phyloP scores from a whole-genome alignment of 2,329 filamentous ascomycete species.

The Botrytis aclada region DNA sequence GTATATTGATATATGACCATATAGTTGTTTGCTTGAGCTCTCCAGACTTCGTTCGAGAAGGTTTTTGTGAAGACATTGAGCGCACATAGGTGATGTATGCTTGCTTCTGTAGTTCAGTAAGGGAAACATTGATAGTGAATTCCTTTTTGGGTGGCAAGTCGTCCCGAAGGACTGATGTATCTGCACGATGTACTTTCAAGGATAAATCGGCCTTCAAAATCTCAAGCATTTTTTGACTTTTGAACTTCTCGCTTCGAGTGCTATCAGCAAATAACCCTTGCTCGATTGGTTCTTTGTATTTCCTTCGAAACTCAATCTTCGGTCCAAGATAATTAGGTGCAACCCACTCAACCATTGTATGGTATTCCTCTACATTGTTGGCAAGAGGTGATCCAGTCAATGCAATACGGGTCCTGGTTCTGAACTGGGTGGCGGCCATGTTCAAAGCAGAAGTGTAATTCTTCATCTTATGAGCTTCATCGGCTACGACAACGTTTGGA shows the following conservation, averaged over 20 bases:
- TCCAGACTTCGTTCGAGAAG: slow-evolving; percentile 33
- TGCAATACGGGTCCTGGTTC: slow-evolving; percentile 70
- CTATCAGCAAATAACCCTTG: slow-evolving; percentile 69
- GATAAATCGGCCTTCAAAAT: slow-evolving; percentile 69
- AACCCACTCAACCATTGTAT: slow-evolving; percentile 84
- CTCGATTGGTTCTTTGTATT: slow-evolving; percentile 72
- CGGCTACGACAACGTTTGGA: slow-evolving; percentile 73
- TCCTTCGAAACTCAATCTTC: slow-evolving; percentile 61
- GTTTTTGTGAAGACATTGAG: slow-evolving; percentile 36
- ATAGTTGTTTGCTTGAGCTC: slow-evolving; percentile 44
- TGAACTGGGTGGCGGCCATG: slow-evolving; percentile 55
- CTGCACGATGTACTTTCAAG: slow-evolving; percentile 75
- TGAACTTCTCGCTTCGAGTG: slow-evolving; percentile 50
- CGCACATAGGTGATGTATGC: slow-evolving; percentile 57
- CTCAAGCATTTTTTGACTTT: slow-evolving; percentile 62
- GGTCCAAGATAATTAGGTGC: slow-evolving; percentile 74
- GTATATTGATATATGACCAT: slow-evolving; percentile 52
- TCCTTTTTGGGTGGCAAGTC: slow-evolving; percentile 74
- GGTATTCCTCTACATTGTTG: slow-evolving; percentile 82
- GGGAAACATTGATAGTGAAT: slow-evolving; percentile 72
- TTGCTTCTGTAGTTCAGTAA: slow-evolving; percentile 61
- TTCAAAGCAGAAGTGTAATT: slow-evolving; percentile 56
- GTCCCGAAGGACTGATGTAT: slow-evolving; percentile 62
- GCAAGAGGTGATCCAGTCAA: slow-evolving; percentile 83
- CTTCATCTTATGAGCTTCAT: slow-evolving; percentile 82